These are phyloP conservation scores for Pichia sp. DNA, from an alignment of 1,139 yeast genomes.

Conservation along the genomic window DNA sequence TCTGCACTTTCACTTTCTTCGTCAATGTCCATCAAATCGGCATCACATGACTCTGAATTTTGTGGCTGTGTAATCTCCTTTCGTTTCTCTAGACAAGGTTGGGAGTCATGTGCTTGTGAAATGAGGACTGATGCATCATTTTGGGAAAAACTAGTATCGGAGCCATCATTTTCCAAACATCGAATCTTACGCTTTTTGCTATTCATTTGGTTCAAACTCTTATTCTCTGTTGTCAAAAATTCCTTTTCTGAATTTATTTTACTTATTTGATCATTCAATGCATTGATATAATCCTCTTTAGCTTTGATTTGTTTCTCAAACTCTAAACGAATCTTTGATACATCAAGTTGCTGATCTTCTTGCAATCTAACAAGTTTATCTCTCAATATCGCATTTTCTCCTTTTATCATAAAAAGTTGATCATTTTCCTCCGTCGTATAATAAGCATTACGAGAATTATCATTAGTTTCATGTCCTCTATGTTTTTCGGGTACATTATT, in stretches of 20 bases:
- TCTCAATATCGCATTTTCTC: conserved; percentile 70
- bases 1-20: not conserved
- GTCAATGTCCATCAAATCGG: not conserved
- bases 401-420: conserved; percentile 47
- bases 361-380: conserved; percentile 45
- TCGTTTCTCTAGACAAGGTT: not conserved
- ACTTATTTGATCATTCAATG: conserved; percentile 38
- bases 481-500: not conserved
- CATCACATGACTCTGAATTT: too few species aligned
- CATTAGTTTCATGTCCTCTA: not conserved
- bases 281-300: conserved; percentile 34
- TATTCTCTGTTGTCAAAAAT: conserved; percentile 43
- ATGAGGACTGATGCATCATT: not conserved
- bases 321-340: conserved; percentile 35
- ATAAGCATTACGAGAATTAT: not conserved
- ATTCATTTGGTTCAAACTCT: conserved; percentile 17
- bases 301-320: conserved; percentile 27
- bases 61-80: not conserved
- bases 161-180: not conserved
- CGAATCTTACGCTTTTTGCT: conserved; percentile 16
- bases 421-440: not conserved
- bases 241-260: conserved; percentile 63
- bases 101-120: not conserved
- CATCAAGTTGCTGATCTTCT: conserved; percentile 37
- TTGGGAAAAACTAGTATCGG: not conserved